phyloP scores from a whole-genome alignment of 1,284 basidiomycete genomes.

The Rhodotorula sp. region DNA sequence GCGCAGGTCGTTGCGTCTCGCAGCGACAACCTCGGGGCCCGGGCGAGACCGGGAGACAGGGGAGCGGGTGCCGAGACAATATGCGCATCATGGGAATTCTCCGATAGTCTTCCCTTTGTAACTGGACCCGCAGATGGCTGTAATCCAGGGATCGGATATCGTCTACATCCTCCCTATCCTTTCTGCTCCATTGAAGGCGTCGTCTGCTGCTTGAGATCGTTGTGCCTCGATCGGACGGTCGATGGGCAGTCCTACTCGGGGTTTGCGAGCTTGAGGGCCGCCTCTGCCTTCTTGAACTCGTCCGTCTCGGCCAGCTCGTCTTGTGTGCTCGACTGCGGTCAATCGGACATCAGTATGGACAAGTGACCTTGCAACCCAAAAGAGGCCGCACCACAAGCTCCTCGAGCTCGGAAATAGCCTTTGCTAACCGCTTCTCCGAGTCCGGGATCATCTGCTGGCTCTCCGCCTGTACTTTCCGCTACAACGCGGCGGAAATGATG shows the following conservation, averaged over 20 bases:
- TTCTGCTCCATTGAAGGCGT: too few species aligned
- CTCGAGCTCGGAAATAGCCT: slow-evolving; percentile 35
- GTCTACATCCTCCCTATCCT: too few species aligned
- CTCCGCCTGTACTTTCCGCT: slow-evolving; percentile 34
- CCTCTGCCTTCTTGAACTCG: slow-evolving; percentile 21
- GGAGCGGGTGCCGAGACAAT: too few species aligned
- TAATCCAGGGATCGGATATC: too few species aligned
- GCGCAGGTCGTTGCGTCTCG: too few species aligned
- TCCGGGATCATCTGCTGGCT: slow-evolving; percentile 40
- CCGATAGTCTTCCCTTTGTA: too few species aligned
- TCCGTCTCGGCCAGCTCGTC: slow-evolving; percentile 21
- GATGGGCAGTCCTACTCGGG: not conserved
- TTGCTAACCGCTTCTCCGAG: slow-evolving; percentile 36
- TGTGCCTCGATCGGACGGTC: too few species aligned
- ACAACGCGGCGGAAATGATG: not conserved
- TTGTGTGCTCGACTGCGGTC: slow-evolving; percentile 20
- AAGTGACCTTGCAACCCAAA: not conserved
- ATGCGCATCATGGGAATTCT: too few species aligned
- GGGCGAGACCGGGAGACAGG: too few species aligned
- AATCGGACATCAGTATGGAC: not conserved
- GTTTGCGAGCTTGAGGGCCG: slow-evolving; percentile 11
- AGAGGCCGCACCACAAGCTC: slow-evolving; percentile 28
- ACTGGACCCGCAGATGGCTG: too few species aligned
- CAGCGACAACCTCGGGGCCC: too few species aligned
- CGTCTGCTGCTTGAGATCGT: too few species aligned